Base-by-base conservation (phyloP, 2,329 filamentous ascomycete species). In the Teratosphaeria destructans region DNA sequence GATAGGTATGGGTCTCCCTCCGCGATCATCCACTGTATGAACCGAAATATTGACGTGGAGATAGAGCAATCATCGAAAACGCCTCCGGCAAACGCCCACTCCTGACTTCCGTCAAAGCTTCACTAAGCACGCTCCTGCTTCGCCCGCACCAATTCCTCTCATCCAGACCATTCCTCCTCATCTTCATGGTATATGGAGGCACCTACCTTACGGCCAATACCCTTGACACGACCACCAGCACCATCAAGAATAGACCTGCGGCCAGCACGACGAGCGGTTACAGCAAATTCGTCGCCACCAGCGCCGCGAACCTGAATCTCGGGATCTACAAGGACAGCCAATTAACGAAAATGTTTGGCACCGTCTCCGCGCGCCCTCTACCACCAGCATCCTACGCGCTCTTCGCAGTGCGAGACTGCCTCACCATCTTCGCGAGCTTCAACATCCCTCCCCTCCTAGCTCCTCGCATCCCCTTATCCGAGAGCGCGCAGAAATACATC, bases 341-440 rank as follows among this genome's bases (percentile, higher is more conserved):
- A 62, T 96, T 93, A 73, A 90, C 90, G 1, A 83, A 85, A 68
- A 82, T 96, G 69, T 96, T 95, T 72, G 89, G 89, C 12, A 84
- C 87, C 0, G 72, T 75, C 3, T 59, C 81, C 75, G 64, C 74
- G 32, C 66, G 76, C 55, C 64, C 78, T 62, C 87, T 95, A 0
- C 85, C 89, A 0, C 74, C 84, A 35, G 78, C 87, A 1, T 89
- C 86, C 8, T 94, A 91, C 74, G 77, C 81, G 0, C 83, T 96
- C 60, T 96, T 96, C 78, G 85, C 89, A 3, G 71, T 87, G 59
- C 85, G 92, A 67, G 92, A 96, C 76, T 90, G 87, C 74, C 77
- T 95, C 62, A 96, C 92, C 57, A 91, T 96, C 67, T 95, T 95
- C 73, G 90, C 90, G 4, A 89, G 85, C 12, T 97, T 96, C 81